These are phyloP conservation scores for Guyanaporus albipodus DNA, from an alignment of 768 basidiomycete genomes.

Conservation along the genomic window DNA sequence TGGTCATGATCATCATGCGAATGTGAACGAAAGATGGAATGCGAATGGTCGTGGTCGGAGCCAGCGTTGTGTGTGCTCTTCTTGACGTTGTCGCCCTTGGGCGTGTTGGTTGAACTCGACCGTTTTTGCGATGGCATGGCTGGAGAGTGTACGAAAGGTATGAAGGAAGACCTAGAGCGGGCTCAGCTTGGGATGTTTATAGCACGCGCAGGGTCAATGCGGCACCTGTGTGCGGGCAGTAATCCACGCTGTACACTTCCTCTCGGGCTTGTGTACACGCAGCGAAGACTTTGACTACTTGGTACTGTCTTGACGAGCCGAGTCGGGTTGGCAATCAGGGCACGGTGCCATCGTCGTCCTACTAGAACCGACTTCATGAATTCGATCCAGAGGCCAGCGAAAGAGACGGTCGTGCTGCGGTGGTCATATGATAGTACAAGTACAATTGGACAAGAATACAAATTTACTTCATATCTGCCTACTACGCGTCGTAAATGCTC, in stretches of 20 bases:
- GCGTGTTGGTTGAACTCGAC: constrained; percentile 14
- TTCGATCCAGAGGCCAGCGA: not conserved
- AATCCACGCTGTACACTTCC: not conserved
- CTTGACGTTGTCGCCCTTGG: constrained; percentile 21
- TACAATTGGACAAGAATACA: not conserved
- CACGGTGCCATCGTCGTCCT: constrained; percentile 12
- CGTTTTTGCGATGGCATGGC: constrained; percentile 25
- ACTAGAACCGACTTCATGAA: constrained; percentile 19
- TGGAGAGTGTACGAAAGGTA: not conserved
- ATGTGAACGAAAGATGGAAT: constrained; percentile 65
- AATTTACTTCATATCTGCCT: not conserved
- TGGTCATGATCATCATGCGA: constrained; percentile 59
- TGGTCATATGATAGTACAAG: not conserved
- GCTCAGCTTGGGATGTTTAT: constrained; percentile 7
- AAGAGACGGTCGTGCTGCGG: not conserved
- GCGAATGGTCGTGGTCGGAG: constrained; percentile 45
- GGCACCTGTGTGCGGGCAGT: constrained; percentile 14
- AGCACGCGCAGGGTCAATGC: not conserved
- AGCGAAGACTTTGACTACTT: not conserved
- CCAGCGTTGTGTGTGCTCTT: not conserved
- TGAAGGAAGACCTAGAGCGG: constrained; percentile 13
- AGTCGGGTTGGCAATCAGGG: constrained; percentile 14
- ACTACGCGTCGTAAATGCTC: constrained; percentile 34
- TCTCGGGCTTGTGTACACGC: not conserved
- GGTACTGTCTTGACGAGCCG: constrained; percentile 3